These are phyloP conservation scores for Tolypocladium nubicola DNA, from an alignment of 2,329 filamentous ascomycete genomes.

Conservation along the genomic window DNA sequence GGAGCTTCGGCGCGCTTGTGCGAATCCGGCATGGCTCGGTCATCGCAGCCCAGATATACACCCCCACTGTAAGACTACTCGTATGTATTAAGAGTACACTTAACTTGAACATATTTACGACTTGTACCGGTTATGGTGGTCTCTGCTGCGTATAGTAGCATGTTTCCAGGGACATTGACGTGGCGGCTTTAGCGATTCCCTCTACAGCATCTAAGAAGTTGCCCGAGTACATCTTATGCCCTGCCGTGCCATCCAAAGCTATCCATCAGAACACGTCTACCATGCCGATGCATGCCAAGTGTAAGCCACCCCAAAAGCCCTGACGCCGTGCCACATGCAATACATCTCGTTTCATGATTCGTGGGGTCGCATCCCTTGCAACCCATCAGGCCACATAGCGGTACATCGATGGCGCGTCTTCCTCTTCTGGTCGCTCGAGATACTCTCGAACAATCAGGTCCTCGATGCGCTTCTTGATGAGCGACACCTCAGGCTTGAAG, in stretches of 20 bases:
- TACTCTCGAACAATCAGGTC: constrained; percentile 69
- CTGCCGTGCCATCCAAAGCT: not conserved
- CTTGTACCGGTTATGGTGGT: too few relatives aligned
- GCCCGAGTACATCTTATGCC: not conserved
- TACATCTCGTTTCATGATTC: not conserved
- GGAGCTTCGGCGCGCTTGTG: not conserved
- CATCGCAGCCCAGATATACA: not conserved
- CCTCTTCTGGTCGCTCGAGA: constrained; percentile 59
- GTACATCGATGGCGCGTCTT: constrained; percentile 54
- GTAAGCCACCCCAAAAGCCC: not conserved
- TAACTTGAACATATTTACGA: too few relatives aligned
- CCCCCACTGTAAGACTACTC: too few relatives aligned
- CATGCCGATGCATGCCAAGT: not conserved
- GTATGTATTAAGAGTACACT: too few relatives aligned
- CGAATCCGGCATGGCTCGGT: not conserved
- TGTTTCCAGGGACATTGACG: too few relatives aligned
- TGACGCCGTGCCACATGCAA: not conserved
- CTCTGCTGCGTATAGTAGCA: too few relatives aligned
- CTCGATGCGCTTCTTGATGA: constrained; percentile 77
- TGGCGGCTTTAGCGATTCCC: not conserved
- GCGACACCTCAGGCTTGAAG: constrained; percentile 65
- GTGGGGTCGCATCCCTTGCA: not conserved
- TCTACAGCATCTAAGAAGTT: not conserved
- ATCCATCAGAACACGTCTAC: not conserved
- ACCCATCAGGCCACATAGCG: constrained; percentile 54